Evolutionary conservation across 164 flowering plant genomes (phyloP).

Genomic region (Taxillus chinensis): DNA sequence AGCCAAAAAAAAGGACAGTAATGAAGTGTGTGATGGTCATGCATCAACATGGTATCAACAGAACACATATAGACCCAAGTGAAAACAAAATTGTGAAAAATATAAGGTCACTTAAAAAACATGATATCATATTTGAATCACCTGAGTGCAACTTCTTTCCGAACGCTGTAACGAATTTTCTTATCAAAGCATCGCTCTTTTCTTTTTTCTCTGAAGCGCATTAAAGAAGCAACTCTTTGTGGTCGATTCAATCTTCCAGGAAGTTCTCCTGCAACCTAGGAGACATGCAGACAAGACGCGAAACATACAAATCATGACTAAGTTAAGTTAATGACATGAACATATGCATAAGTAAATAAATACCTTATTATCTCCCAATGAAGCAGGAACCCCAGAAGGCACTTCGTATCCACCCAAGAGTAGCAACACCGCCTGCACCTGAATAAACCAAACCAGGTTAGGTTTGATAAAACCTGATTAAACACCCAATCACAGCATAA

Average conservation of each 20-base stretch:
- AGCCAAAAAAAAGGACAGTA: too few relatives aligned
- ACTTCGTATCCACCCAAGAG: constrained; percentile 64
- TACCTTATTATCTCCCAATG: constrained; percentile 31
- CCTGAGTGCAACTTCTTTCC: constrained; percentile 81
- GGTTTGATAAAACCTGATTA: too few relatives aligned
- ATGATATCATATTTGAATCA: constrained; percentile 6
- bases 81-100: too few relatives aligned
- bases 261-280: constrained; percentile 29
- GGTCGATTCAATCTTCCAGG: constrained; percentile 41
- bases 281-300: neutral
- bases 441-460: constrained; percentile 5
- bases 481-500: too few relatives aligned
- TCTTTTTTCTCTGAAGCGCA: constrained; percentile 62
- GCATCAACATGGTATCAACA: too few relatives aligned
- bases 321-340: neutral
- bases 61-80: too few relatives aligned
- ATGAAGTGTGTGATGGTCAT: too few relatives aligned
- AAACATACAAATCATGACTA: neutral
- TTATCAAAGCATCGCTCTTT: constrained; percentile 74
- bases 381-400: constrained; percentile 37
- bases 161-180: constrained; percentile 71
- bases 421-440: constrained; percentile 67
- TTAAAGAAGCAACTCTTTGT: constrained; percentile 61
- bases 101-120: too few relatives aligned
- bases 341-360: neutral